Percentiles rank a stretch among this genome's conserved stretches.
phyloP scores from a whole-genome alignment of 192 early-diverging fungal genomes.

The Rhizophagus clarus region DNA sequence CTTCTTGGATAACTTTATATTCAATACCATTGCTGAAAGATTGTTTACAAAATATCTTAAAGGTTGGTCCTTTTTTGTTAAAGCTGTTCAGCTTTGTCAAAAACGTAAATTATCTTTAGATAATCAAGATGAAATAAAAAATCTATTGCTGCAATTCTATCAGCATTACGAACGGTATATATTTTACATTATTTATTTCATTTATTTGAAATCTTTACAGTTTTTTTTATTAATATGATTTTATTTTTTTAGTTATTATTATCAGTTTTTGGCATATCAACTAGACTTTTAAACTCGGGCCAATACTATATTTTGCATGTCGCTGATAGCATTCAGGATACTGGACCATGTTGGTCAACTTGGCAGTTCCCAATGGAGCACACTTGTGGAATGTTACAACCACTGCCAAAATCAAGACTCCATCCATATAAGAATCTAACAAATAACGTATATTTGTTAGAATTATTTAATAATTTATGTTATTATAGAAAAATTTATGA shows the following conservation, averaged over 20 bases:
- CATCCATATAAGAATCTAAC: constrained; percentile 14
- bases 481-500: background rate
- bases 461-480: background rate
- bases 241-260: background rate
- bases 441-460: background rate
- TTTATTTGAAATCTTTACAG: too few species aligned
- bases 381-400: background rate
- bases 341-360: background rate
- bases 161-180: background rate
- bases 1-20: background rate
- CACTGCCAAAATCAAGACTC: background rate
- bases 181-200: too few species aligned
- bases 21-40: background rate
- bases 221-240: too few species aligned
- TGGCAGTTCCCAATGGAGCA: constrained; percentile 5
- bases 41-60: background rate
- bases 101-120: background rate
- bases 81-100: background rate
- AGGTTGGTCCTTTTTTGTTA: background rate
- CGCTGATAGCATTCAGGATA: background rate
- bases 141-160: background rate
- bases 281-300: too few species aligned
- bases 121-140: background rate
- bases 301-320: background rate
- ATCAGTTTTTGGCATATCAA: background rate